phyloP scores from a whole-genome alignment of 73 alveolate species.

The Paramecium bursaria region DNA sequence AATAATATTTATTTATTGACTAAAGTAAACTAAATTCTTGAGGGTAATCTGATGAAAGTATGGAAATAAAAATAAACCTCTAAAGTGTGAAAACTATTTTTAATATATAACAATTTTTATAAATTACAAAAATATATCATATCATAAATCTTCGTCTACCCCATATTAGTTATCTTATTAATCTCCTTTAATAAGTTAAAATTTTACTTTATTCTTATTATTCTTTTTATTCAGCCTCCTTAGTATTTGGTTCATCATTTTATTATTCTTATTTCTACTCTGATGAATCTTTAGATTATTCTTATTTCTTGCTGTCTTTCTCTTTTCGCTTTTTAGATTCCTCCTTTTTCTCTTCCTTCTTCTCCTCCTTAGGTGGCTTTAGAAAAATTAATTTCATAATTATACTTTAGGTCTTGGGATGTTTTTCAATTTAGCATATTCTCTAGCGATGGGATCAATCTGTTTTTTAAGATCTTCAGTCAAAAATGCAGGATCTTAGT shows the following conservation, averaged over 20 bases:
- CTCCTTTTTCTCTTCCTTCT: constrained; percentile 51
- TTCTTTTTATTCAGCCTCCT: not conserved
- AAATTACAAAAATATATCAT: too few species aligned
- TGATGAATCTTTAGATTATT: constrained; percentile 1
- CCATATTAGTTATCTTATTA: not conserved
- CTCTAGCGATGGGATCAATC: constrained; percentile 54
- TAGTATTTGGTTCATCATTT: constrained; percentile 4
- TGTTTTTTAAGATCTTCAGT: constrained; percentile 56
- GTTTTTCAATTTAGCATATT: constrained; percentile 53
- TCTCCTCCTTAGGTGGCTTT: constrained; percentile 16
- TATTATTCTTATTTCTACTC: not conserved
- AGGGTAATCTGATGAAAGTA: constrained; percentile 63
- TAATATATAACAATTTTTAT: too few species aligned
- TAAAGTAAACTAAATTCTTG: constrained; percentile 45
- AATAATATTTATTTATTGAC: constrained; percentile 50
- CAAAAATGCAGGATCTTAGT: constrained; percentile 68
- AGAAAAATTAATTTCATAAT: not conserved
- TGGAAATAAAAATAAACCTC: constrained; percentile 64
- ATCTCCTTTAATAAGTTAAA: constrained; percentile 17
- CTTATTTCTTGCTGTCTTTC: constrained; percentile 31
- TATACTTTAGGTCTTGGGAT: constrained; percentile 62
- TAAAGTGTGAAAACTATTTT: too few species aligned
- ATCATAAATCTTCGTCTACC: too few species aligned
- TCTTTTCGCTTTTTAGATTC: constrained; percentile 27
- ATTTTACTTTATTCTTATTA: constrained; percentile 19